phyloP scores from a whole-genome alignment of 441 rosid genomes.

The Capsella rubella region DNA sequence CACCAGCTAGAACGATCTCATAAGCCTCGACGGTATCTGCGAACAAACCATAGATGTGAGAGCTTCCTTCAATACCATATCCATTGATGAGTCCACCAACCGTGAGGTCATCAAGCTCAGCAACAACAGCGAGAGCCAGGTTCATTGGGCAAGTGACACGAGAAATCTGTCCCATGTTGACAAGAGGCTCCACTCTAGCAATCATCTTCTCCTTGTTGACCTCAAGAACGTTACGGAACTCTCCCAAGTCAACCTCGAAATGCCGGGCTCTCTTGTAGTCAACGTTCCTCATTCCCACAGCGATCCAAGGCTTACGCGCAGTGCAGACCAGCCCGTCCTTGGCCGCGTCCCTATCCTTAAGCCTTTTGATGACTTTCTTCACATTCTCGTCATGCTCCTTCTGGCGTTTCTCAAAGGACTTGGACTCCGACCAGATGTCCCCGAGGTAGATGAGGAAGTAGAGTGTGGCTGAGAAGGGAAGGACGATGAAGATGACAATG shows the following conservation, averaged over 20 bases:
- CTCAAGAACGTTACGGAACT: conserved; percentile 80
- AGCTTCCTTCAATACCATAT: conserved; percentile 99
- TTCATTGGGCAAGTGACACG: conserved; percentile 90
- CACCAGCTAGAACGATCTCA: conserved; percentile 90
- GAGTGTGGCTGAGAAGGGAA: conserved; percentile 77
- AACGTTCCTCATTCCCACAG: conserved; percentile 99
- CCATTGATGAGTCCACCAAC: conserved; percentile 99
- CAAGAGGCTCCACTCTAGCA: conserved; percentile 95
- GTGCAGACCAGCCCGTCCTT: conserved; percentile 99
- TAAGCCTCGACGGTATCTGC: conserved; percentile 97
- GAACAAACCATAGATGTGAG: conserved; percentile 92
- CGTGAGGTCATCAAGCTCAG: conserved; percentile 98
- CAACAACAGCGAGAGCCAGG: conserved; percentile 95
- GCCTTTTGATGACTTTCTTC: conserved; percentile 80
- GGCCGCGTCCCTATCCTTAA: conserved; percentile 74
- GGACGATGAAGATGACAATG: conserved; percentile 86
- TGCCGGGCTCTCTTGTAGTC: conserved; percentile 97
- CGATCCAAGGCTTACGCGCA: conserved; percentile 98
- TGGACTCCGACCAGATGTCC: conserved; percentile 85
- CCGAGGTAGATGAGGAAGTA: conserved; percentile 92
- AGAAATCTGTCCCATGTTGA: conserved; percentile 97
- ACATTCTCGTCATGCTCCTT: conserved; percentile 96
- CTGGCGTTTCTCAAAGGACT: conserved; percentile 82
- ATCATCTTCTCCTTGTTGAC: conserved; percentile 86
- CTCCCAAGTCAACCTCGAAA: conserved; percentile 92